Percentiles rank a stretch among this genome's conserved stretches.
Conservation (phyloP, 2,329 filamentous ascomycete species). For the Ciborinia camelliae region DNA sequence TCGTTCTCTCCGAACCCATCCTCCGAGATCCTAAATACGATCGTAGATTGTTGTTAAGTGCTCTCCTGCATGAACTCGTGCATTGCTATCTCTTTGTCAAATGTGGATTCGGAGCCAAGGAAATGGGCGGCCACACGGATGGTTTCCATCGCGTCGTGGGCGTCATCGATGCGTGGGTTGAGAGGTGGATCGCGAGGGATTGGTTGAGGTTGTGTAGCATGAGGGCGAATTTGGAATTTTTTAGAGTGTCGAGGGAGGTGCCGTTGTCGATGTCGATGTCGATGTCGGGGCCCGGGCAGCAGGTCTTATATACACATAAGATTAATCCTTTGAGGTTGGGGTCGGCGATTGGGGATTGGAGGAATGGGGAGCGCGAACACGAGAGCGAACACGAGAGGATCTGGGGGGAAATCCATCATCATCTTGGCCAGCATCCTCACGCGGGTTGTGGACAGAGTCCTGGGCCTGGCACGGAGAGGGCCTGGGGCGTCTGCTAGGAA, state of each 20-base stretch:
- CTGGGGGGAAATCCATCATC: background rate
- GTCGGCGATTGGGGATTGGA: background rate
- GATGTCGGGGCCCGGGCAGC: too few species aligned
- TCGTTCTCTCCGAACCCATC: conserved; percentile 58
- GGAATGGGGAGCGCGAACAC: background rate
- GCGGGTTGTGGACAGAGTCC: conserved; percentile 3
- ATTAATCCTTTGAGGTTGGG: too few species aligned
- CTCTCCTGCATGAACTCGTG: conserved; percentile 64
- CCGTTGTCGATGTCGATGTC: too few species aligned
- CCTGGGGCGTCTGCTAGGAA: background rate
- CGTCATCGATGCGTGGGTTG: conserved; percentile 59
- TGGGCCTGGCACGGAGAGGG: background rate
- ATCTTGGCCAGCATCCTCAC: background rate
- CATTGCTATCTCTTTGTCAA: conserved; percentile 64
- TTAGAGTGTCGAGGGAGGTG: conserved; percentile 36
- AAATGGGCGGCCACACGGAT: conserved; percentile 56
- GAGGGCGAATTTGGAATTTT: conserved; percentile 58
- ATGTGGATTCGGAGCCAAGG: conserved; percentile 55
- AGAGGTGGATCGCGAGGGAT: conserved; percentile 47
- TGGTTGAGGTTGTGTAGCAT: conserved; percentile 55
- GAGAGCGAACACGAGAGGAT: background rate
- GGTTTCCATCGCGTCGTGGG: conserved; percentile 58
- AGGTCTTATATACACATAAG: too few species aligned
- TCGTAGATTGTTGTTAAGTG: conserved; percentile 58
- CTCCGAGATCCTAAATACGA: conserved; percentile 52